Base-by-base conservation (phyloP, 2,329 filamentous ascomycete species). In the Chaetomium strumarium region DNA sequence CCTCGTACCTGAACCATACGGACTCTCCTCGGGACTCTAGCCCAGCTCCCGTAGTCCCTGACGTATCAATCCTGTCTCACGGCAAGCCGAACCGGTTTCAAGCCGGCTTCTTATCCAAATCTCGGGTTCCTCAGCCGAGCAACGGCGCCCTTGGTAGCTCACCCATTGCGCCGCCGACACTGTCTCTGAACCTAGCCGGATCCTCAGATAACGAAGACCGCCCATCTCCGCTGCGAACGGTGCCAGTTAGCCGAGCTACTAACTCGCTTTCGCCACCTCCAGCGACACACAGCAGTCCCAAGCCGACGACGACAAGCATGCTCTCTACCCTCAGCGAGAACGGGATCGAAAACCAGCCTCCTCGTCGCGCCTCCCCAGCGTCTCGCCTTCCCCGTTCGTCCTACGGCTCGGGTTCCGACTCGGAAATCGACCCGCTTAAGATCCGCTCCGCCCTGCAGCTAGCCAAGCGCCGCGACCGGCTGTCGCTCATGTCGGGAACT, bases 21-120 rank as follows among this genome's bases (percentile, higher is more conserved):
- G 40, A 74, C 78, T 63, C 84, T n/a, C 58, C 56, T 2, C 36
- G 51, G 69, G 56, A 76, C 68, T 62, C 79, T 66, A 66, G 81
- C 77, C 71, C 81, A 1, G 83, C 81, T 2, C 71, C 85, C 34
- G 79, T 85, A 39, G 66, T 83, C 0, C 71, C 73, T 0, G 74
- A 78, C 40, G 61, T 67, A 13, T 67, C 68, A 8, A 67, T 60
- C 10, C 60, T 75, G 4, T 60, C 64, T 7, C 42, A 63, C 14
- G 61, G 69, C 33, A 88, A 88, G 62, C 80, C 81, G 46, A 87
- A 80, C 70, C 81, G 92, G 40, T 97, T 97, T 72, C 88, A 95
- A 62, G 80, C 90, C 2, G 92, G 92, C 5, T 96, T 96, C 67
- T 72, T 97, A 20, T 83, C 88, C 72, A 80, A 79, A 65, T 60